A percentile compares a stretch with the other conserved stretches of the same genome.
phyloP scores from a whole-genome alignment of 2,329 filamentous ascomycete species.

The Sclerotinia borealis region DNA sequence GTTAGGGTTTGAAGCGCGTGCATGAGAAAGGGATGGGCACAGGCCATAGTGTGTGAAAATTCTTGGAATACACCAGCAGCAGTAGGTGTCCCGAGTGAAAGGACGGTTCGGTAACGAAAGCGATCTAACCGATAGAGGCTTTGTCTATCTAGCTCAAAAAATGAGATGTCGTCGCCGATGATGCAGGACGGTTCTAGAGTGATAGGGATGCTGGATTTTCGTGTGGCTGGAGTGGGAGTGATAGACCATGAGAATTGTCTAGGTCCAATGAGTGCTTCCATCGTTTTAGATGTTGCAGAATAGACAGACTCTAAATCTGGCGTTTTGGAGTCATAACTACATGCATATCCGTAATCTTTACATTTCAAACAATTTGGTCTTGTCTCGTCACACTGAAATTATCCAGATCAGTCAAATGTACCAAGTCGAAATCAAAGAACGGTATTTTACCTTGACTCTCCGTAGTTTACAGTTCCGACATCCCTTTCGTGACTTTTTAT shows the following conservation, averaged over 20 bases:
- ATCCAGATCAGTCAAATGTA: neutral
- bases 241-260: neutral
- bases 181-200: neutral
- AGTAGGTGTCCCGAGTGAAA: conserved; percentile 35
- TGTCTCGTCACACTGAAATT: conserved; percentile 46
- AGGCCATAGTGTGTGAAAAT: conserved; percentile 27
- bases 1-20: conserved; percentile 50
- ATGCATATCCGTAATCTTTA: conserved; percentile 41
- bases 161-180: neutral
- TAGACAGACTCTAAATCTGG: conserved; percentile 31
- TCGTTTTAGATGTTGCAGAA: neutral
- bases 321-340: conserved; percentile 38
- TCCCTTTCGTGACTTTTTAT: conserved; percentile 49
- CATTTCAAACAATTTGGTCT: conserved; percentile 46
- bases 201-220: neutral
- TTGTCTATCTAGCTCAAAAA: conserved; percentile 14
- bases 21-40: conserved; percentile 30
- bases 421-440: no score
- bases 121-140: conserved; percentile 35
- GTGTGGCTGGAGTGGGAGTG: no score
- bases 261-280: neutral
- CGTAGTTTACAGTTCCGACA: conserved; percentile 52
- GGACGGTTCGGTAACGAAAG: conserved; percentile 39
- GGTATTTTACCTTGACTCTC: conserved; percentile 42
- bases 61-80: conserved; percentile 34